A percentile compares a stretch with the other conserved stretches of the same genome.
These are phyloP conservation scores for Botrytis porri DNA, from an alignment of 2,329 filamentous ascomycete species.

Conservation along the genomic window DNA sequence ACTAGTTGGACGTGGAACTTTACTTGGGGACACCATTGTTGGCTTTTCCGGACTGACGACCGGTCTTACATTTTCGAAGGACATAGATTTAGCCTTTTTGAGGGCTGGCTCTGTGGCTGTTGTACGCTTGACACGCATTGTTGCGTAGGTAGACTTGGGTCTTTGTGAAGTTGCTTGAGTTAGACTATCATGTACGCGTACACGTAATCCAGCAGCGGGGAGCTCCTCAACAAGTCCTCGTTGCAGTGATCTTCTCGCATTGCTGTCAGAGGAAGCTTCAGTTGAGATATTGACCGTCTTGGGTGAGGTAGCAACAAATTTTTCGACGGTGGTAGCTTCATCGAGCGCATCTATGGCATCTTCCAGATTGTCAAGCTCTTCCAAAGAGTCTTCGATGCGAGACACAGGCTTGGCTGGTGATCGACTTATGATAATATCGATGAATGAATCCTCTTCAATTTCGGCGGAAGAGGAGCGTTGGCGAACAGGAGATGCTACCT, in stretches of 20 bases:
- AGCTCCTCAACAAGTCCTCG: constrained; percentile 8
- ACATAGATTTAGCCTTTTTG: constrained; percentile 34
- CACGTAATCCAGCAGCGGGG: neutral
- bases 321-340: constrained; percentile 32
- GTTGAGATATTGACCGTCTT: constrained; percentile 7
- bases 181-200: neutral
- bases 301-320: constrained; percentile 23
- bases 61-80: constrained; percentile 23
- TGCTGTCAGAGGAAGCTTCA: constrained; percentile 2
- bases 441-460: constrained; percentile 38
- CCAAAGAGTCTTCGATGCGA: constrained; percentile 62
- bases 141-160: constrained; percentile 40
- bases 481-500: constrained; percentile 9
- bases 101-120: constrained; percentile 27
- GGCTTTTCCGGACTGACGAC: constrained; percentile 32
- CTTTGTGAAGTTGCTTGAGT: constrained; percentile 32
- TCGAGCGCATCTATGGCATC: constrained; percentile 53
- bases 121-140: constrained; percentile 44
- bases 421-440: constrained; percentile 40
- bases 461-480: constrained; percentile 13
- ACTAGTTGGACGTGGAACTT: constrained; percentile 41
- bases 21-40: constrained; percentile 30
- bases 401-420: constrained; percentile 41
- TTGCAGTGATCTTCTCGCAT: neutral
- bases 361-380: constrained; percentile 59